Evolutionary conservation across 306 rosid species (phyloP), one percentile per base, ranked within the genome.

Genomic region (Sphenostylis stenocarpa): DNA sequence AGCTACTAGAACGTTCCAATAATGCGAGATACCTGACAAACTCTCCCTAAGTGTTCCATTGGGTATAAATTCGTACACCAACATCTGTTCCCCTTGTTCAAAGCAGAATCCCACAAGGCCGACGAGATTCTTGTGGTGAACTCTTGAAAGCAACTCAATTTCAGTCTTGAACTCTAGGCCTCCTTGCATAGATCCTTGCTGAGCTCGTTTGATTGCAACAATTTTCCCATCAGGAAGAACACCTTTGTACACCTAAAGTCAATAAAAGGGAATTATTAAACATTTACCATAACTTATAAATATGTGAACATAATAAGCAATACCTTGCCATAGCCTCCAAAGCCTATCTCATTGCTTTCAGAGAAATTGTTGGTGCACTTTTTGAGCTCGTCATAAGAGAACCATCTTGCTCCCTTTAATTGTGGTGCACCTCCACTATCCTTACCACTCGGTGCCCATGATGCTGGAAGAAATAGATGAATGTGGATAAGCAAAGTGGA

Each of bases 241-340:
- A 45, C 99, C 99, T 77, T 89, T 86, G 67, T 95, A 95, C 38
- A 95, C 99, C 99, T 92, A 43, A 12, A 55, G 48, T 73, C 76
- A 70, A 77, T 7, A 36, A 11, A 9, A 71, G 28, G 41, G 68
- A 41, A 43, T 67, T 23, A 13, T 36, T 20, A 9, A 58, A 43
- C 53, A 76, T 17, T n/a, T 65, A 19, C 70, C 23, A 6, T 38
- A 51, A 74, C 45, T 66, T 58, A 23, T 17, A 67, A 39, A 45
- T 8, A 60, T 41, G 60, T 63, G 23, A 75, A 34, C 24, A 47
- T 14, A 75, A 72, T 52, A 70, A 45, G 29, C 29, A 55, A 49
- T 83, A 95, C 99, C 97, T 95, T 92, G 85, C 99, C 99, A 39
- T 91, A 95, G 63, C 99, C 99, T 13, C 99, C 97, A 53, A 83